Conservation (phyloP, 2,329 filamentous ascomycete genomes). For the Colletotrichum tabaci region DNA sequence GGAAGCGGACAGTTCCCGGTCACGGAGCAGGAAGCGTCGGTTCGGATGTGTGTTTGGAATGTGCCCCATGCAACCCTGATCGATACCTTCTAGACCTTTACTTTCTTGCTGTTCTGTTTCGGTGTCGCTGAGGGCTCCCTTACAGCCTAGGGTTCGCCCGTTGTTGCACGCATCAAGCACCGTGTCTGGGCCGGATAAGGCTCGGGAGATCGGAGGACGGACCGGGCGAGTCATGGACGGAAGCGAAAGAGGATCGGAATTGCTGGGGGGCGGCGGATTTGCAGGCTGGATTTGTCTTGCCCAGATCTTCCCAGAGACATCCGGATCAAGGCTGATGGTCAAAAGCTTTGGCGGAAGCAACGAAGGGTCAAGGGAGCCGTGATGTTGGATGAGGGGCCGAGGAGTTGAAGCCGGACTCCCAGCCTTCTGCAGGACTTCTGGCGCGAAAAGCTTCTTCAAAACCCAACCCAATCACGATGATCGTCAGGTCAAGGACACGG, state of each 20-base stretch:
- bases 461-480: constrained; percentile 6
- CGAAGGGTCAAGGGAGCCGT: neutral
- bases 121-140: constrained; percentile 9
- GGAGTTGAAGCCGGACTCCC: neutral
- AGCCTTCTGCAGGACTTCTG: constrained; percentile 18
- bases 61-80: neutral
- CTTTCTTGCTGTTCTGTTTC: neutral
- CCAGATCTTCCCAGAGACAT: neutral
- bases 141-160: constrained; percentile 9
- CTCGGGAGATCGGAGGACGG: constrained; percentile 30
- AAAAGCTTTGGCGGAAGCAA: neutral
- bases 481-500: constrained; percentile 4
- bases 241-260: neutral
- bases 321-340: neutral
- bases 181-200: constrained; percentile 15
- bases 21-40: constrained; percentile 15
- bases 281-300: neutral
- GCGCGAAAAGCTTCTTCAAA: neutral
- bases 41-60: constrained; percentile 12
- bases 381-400: neutral
- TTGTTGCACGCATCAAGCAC: constrained; percentile 22
- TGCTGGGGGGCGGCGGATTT: neutral
- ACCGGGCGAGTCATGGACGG: constrained; percentile 33
- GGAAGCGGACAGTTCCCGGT: neutral
- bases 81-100: constrained; percentile 7